Conservation (phyloP, 352 stramenopile genomes). For the Proteromonas lacertae region DNA sequence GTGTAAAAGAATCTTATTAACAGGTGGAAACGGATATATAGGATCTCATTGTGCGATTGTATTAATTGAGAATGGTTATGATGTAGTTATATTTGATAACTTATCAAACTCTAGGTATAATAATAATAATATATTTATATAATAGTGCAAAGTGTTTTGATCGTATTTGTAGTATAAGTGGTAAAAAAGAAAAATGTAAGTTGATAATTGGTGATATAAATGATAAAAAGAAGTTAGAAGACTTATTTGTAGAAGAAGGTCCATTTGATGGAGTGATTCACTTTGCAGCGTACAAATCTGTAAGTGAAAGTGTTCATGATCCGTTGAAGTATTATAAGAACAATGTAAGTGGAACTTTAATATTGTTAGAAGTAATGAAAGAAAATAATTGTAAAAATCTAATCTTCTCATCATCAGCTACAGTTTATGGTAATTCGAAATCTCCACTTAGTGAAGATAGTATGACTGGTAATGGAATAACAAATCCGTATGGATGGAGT, state of each 20-base stretch:
- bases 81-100: slow-evolving; percentile 44
- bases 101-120: slow-evolving; percentile 24
- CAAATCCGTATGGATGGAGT: slow-evolving; percentile 45
- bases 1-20: slow-evolving; percentile 20
- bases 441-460: slow-evolving; percentile 22
- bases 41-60: slow-evolving; percentile 35
- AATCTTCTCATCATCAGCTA: slow-evolving; percentile 36
- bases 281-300: slow-evolving; percentile 45
- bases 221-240: slow-evolving; percentile 13
- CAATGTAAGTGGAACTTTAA: slow-evolving; percentile 28
- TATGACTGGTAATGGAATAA: slow-evolving; percentile 20
- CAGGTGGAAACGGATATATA: slow-evolving; percentile 46
- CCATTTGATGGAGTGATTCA: slow-evolving; percentile 30
- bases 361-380: slow-evolving; percentile 22
- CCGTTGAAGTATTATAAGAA: slow-evolving; percentile 34
- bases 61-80: slow-evolving; percentile 29
- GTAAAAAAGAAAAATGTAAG: slow-evolving; percentile 7
- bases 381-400: slow-evolving; percentile 21
- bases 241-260: slow-evolving; percentile 23
- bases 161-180: too few relatives aligned
- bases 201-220: slow-evolving; percentile 30
- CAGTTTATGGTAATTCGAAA: slow-evolving; percentile 20
- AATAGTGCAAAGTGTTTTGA: too few relatives aligned
- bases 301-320: slow-evolving; percentile 27
- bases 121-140: slow-evolving; percentile 17